These are phyloP conservation scores for Lentinula sp. DNA, from an alignment of 768 basidiomycete species.

Conservation along the genomic window DNA sequence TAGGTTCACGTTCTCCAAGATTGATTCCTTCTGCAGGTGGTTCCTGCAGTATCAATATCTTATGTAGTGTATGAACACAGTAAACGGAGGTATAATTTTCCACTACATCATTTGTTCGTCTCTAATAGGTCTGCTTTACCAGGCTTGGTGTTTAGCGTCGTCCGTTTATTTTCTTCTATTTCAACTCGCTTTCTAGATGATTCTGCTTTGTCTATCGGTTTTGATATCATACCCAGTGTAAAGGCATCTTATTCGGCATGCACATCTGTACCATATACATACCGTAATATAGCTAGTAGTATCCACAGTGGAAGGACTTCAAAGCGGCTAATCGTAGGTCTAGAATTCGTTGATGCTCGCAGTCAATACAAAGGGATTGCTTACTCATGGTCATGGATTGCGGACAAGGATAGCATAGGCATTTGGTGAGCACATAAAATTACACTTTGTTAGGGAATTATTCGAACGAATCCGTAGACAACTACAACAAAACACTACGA, in stretches of 20 bases:
- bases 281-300: conserved; percentile 1
- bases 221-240: not conserved
- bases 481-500: not conserved
- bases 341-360: no score
- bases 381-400: no score
- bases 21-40: conserved; percentile 49
- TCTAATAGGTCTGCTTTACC: conserved; percentile 6
- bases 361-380: no score
- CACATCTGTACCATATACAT: not conserved
- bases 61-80: conserved; percentile 91
- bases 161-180: not conserved
- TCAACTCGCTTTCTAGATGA: not conserved
- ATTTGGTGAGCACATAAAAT: no score
- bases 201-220: not conserved
- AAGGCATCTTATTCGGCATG: not conserved
- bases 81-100: conserved; percentile 58
- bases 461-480: no score
- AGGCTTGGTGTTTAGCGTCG: conserved; percentile 31
- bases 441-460: no score
- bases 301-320: no score
- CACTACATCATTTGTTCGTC: conserved; percentile 4
- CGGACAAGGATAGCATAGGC: no score
- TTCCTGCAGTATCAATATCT: conserved; percentile 94
- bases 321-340: not conserved
- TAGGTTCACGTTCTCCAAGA: not conserved